These are phyloP conservation scores for Nephelium lappaceum DNA, from an alignment of 345 rosid species.

Conservation along the genomic window DNA sequence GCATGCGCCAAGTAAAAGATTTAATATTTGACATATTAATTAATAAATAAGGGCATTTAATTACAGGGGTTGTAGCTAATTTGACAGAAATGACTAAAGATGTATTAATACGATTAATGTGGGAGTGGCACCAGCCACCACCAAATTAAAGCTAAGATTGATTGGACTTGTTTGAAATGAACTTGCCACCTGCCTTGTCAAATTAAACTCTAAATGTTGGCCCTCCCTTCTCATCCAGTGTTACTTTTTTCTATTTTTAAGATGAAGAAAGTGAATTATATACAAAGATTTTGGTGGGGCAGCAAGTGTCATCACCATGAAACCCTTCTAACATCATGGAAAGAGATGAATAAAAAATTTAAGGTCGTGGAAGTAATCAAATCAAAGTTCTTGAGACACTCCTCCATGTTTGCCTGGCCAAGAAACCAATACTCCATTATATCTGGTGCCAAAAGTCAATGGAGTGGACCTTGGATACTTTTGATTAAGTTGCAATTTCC, in stretches of 20 bases:
- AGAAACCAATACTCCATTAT: conserved; percentile 5
- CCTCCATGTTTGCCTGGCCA: conserved; percentile 6
- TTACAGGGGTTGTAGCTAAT: no score
- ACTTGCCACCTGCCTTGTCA: conserved; percentile 28
- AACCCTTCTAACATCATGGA: neutral
- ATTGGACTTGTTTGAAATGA: conserved; percentile 32
- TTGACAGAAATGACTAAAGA: no score
- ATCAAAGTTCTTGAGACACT: conserved; percentile 2
- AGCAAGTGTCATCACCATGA: conserved; percentile 5
- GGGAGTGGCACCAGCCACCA: neutral
- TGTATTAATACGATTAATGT: no score
- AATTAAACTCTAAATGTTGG: neutral
- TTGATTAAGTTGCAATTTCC: neutral
- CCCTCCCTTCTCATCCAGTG: neutral
- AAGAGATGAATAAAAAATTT: neutral
- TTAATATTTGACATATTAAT: no score
- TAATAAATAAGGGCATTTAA: no score
- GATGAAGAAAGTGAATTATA: neutral
- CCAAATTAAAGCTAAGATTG: conserved; percentile 11
- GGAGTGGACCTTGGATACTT: conserved; percentile 25
- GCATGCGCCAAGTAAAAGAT: no score
- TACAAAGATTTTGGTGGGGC: neutral
- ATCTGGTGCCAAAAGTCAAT: conserved; percentile 35
- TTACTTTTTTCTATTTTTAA: no score
- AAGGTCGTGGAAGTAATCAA: neutral